These are phyloP conservation scores for Mycena capillaripes DNA, from an alignment of 768 basidiomycete genomes.

Conservation along the genomic window DNA sequence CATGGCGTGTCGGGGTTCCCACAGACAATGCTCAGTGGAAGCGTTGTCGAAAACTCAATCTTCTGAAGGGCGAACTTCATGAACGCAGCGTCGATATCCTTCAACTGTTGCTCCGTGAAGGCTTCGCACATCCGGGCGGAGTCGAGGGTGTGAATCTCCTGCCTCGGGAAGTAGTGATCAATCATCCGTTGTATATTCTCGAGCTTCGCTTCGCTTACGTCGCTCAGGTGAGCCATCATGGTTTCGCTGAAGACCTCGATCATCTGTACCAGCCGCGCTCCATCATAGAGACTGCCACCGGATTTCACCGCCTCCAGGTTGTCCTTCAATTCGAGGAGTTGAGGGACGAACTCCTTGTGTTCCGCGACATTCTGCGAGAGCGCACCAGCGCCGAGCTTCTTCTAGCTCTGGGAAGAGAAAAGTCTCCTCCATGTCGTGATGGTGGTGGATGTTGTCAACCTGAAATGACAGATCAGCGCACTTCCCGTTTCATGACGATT, in stretches of 20 bases:
- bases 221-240: slow-evolving; percentile 23
- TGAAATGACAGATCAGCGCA: neutral
- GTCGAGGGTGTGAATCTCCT: slow-evolving; percentile 30
- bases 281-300: slow-evolving; percentile 22
- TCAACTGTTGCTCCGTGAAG: slow-evolving; percentile 28
- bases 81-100: slow-evolving; percentile 23
- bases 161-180: too few species aligned
- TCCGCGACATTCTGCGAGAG: slow-evolving; percentile 38
- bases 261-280: slow-evolving; percentile 9
- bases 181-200: too few species aligned
- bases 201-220: too few species aligned
- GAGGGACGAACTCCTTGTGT: slow-evolving; percentile 35
- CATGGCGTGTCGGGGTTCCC: slow-evolving; percentile 28
- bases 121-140: slow-evolving; percentile 21
- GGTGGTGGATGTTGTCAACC: slow-evolving; percentile 35
- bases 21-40: slow-evolving; percentile 21
- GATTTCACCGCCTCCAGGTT: slow-evolving; percentile 29
- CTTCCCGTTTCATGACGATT: too few species aligned
- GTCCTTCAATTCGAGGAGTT: slow-evolving; percentile 30
- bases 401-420: slow-evolving; percentile 39
- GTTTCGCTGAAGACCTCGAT: slow-evolving; percentile 23
- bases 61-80: slow-evolving; percentile 17
- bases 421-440: slow-evolving; percentile 40
- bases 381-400: slow-evolving; percentile 28
- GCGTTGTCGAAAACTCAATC: slow-evolving; percentile 22